Conservation (phyloP, 805 yeast genomes). For the Candida golubevii region DNA sequence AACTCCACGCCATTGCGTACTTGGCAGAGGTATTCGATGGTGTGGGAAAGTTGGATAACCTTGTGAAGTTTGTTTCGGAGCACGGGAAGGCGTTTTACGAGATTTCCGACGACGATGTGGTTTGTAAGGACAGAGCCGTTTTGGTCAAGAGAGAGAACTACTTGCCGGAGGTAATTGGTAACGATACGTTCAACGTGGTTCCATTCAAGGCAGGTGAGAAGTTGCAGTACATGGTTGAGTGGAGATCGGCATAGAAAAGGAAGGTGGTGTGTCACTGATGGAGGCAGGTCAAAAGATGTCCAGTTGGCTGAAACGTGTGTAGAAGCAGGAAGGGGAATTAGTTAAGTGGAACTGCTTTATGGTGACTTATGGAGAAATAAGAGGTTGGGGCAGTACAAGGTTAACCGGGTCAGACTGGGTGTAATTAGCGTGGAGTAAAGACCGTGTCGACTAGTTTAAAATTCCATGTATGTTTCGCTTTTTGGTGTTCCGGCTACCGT, state of each 20-base stretch:
- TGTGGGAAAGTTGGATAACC: conserved; percentile 55
- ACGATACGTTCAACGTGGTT: conserved; percentile 48
- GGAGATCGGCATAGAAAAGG: conserved; percentile 40
- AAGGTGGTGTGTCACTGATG: background rate
- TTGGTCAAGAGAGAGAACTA: conserved; percentile 50
- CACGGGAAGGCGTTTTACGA: conserved; percentile 71
- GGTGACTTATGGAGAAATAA: too few species aligned
- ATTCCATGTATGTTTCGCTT: too few species aligned
- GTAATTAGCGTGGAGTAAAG: too few species aligned
- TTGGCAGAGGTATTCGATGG: conserved; percentile 82
- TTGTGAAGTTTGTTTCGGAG: conserved; percentile 71
- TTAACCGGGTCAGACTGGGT: too few species aligned
- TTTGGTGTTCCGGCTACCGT: too few species aligned
- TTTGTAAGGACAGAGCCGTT: conserved; percentile 44
- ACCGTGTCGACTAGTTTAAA: too few species aligned
- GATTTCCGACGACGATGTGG: conserved; percentile 38
- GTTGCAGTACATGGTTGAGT: conserved; percentile 68
- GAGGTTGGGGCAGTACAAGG: too few species aligned
- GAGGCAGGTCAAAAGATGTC: background rate
- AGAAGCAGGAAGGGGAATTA: too few species aligned
- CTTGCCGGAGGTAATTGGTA: conserved; percentile 58
- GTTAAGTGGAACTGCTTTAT: too few species aligned
- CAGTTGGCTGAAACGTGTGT: too few species aligned
- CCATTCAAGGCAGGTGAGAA: conserved; percentile 85
- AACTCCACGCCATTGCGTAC: conserved; percentile 74